A percentile compares a stretch with the other conserved stretches of the same genome.
Conservation (phyloP, 1,284 basidiomycete genomes). For the Apiotrichum montevideense region DNA sequence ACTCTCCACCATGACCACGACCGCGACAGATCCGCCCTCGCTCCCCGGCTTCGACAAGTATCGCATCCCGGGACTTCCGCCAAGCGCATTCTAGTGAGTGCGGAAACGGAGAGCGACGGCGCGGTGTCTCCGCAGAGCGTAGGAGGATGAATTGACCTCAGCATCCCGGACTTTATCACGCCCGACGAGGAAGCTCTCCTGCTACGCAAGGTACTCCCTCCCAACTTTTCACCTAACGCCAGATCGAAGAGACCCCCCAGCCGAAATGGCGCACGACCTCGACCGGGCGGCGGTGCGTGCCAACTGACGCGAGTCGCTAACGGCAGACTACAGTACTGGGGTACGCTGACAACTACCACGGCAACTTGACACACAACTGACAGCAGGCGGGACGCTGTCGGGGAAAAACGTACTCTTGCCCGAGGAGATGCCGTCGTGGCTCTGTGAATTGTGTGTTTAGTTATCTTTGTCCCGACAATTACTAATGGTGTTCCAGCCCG, state of each 20-base stretch:
- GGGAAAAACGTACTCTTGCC: slow-evolving; percentile 41
- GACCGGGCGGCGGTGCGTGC: slow-evolving; percentile 62
- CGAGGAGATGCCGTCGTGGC: slow-evolving; percentile 37
- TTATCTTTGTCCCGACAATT: too few species aligned
- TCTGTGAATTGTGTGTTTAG: slow-evolving; percentile 34
- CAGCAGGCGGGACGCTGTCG: slow-evolving; percentile 40
- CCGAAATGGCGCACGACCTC: slow-evolving; percentile 74
- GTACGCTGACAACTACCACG: slow-evolving; percentile 46
- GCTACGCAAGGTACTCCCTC: slow-evolving; percentile 57
- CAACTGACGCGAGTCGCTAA: slow-evolving; percentile 3
- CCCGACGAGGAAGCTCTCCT: slow-evolving; percentile 71
- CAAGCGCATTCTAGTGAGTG: slow-evolving; percentile 31
- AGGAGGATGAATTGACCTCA: slow-evolving; percentile 34
- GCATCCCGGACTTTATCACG: slow-evolving; percentile 75
- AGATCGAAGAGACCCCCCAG: slow-evolving; percentile 71
- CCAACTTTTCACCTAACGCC: neutral
- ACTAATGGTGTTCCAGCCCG: slow-evolving; percentile 54
- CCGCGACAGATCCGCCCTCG: neutral
- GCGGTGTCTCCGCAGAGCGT: neutral
- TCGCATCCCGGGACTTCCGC: slow-evolving; percentile 24
- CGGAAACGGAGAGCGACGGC: too few species aligned
- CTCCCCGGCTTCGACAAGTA: slow-evolving; percentile 19
- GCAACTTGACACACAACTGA: neutral
- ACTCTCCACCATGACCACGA: neutral
- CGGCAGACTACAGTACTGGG: slow-evolving; percentile 67